phyloP scores from a whole-genome alignment of 768 basidiomycete genomes.

The Cubamyces lactineus region DNA sequence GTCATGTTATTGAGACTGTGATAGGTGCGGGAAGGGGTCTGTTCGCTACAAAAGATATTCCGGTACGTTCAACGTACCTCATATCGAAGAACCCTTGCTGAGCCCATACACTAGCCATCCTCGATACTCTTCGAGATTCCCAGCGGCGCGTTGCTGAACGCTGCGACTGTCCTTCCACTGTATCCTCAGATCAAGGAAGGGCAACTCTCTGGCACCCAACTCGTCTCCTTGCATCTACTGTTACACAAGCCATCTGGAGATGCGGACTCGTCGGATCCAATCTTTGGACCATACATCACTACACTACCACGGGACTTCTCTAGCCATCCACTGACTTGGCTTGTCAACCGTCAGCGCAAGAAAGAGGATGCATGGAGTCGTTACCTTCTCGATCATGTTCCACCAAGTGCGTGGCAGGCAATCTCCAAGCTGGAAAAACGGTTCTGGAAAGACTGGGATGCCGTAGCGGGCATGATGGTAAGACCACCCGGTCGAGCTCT shows the following conservation, averaged over 20 bases:
- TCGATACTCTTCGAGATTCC: conserved; percentile 73
- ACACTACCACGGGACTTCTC: conserved; percentile 74
- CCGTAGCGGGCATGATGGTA: conserved; percentile 57
- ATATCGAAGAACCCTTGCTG: background rate
- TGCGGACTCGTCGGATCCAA: conserved; percentile 52
- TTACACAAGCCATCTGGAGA: conserved; percentile 58
- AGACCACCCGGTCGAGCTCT: conserved; percentile 22
- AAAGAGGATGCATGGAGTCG: conserved; percentile 13
- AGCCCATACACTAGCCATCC: conserved; percentile 44
- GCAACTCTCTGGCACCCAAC: conserved; percentile 64
- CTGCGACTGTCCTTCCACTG: conserved; percentile 60
- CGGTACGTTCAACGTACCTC: conserved; percentile 39
- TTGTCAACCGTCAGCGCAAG: conserved; percentile 37
- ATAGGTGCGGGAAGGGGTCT: conserved; percentile 73
- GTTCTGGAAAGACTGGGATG: conserved; percentile 63
- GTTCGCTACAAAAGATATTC: conserved; percentile 50
- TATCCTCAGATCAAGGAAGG: conserved; percentile 47
- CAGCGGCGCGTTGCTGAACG: conserved; percentile 69
- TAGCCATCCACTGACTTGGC: conserved; percentile 84
- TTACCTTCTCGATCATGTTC: conserved; percentile 47
- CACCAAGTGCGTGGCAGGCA: conserved; percentile 47
- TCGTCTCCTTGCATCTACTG: conserved; percentile 80
- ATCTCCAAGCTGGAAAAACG: conserved; percentile 48
- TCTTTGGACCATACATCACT: conserved; percentile 78
- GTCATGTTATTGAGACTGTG: background rate